These are phyloP conservation scores for Linnemannia hyalina DNA, from an alignment of 192 early-diverging fungal genomes.

Conservation along the genomic window DNA sequence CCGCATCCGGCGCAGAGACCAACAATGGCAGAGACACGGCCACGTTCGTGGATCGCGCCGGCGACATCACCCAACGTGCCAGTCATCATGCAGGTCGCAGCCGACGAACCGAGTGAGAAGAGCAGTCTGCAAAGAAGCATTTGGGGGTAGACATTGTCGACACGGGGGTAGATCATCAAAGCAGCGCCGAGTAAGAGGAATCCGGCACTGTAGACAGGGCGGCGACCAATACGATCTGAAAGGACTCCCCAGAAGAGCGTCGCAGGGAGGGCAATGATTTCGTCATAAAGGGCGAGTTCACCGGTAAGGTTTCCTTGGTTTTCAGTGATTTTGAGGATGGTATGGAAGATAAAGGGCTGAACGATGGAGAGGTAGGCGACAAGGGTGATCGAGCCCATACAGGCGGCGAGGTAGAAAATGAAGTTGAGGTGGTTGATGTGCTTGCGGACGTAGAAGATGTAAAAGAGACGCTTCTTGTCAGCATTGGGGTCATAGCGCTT, in stretches of 20 bases:
- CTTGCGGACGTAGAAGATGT: constrained; percentile 48
- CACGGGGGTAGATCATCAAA: constrained; percentile 64
- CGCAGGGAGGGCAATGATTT: constrained; percentile 68
- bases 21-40: constrained; percentile 65
- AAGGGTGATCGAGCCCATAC: constrained; percentile 30
- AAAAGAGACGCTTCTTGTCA: constrained; percentile 22
- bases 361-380: constrained; percentile 54
- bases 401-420: constrained; percentile 32
- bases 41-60: constrained; percentile 54
- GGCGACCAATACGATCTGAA: constrained; percentile 71
- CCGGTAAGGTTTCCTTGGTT: constrained; percentile 62
- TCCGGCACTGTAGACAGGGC: constrained; percentile 65
- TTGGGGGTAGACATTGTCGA: constrained; percentile 67
- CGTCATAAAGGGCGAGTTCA: constrained; percentile 72
- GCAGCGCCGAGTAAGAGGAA: constrained; percentile 67
- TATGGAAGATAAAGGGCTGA: constrained; percentile 57
- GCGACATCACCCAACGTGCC: constrained; percentile 74
- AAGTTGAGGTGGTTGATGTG: constrained; percentile 45
- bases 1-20: constrained; percentile 74
- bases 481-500: neutral
- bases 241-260: constrained; percentile 72
- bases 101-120: constrained; percentile 78
- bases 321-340: constrained; percentile 29
- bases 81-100: constrained; percentile 75
- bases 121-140: constrained; percentile 71